Evolutionary conservation across 805 yeast species (phyloP).

Genomic region (Lachancea sp.): DNA sequence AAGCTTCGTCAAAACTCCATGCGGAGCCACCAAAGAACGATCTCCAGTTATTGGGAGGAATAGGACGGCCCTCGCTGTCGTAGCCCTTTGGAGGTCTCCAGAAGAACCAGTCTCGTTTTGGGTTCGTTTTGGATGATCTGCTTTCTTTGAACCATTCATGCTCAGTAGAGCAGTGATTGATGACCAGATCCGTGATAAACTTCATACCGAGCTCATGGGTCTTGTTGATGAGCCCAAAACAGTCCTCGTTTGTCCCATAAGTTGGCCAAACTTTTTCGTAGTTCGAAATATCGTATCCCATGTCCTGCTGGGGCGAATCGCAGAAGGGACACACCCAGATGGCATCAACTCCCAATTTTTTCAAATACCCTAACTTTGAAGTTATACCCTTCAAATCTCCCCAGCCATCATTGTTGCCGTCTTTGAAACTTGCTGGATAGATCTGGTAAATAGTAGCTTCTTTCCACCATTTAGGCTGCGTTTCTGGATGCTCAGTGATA

Average conservation of each 20-base stretch:
- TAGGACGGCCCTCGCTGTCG: slow-evolving; percentile 42
- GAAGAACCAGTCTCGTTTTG: slow-evolving; percentile 56
- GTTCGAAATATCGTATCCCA: slow-evolving; percentile 56
- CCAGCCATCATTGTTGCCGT: slow-evolving; percentile 51
- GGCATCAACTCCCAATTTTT: slow-evolving; percentile 43
- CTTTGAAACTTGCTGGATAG: slow-evolving; percentile 57
- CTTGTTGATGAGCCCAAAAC: slow-evolving; percentile 42
- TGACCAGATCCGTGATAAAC: slow-evolving; percentile 48
- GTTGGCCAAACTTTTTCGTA: slow-evolving; percentile 45
- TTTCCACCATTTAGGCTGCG: slow-evolving; percentile 43
- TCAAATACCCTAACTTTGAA: slow-evolving; percentile 45
- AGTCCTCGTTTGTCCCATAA: slow-evolving; percentile 50
- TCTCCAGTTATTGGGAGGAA: slow-evolving; percentile 54
- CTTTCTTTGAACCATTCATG: slow-evolving; percentile 56
- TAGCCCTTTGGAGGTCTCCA: slow-evolving; percentile 46
- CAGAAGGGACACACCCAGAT: slow-evolving; percentile 54
- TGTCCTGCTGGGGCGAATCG: slow-evolving; percentile 53
- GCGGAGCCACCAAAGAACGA: slow-evolving; percentile 49
- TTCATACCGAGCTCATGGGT: slow-evolving; percentile 45
- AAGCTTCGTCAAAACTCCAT: slow-evolving; percentile 48
- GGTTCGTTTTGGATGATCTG: slow-evolving; percentile 41
- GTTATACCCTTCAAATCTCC: slow-evolving; percentile 53
- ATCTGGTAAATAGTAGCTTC: slow-evolving; percentile 50
- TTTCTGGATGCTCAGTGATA: slow-evolving; percentile 10
- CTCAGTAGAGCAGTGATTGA: slow-evolving; percentile 50